Conservation (phyloP, 495 filamentous ascomycete genomes). For the Aspergillus diversus region DNA sequence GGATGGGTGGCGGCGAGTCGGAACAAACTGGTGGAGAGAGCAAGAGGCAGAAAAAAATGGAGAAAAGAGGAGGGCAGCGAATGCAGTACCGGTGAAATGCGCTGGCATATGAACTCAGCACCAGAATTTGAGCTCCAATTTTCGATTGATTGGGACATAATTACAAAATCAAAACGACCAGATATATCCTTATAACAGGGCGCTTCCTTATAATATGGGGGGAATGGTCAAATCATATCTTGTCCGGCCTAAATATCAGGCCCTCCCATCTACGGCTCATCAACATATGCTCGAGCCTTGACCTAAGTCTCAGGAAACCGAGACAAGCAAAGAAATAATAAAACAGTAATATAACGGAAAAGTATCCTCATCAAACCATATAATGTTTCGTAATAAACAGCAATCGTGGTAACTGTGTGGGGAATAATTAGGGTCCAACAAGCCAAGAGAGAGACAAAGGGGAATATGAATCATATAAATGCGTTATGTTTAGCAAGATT, state of each 20-base stretch:
- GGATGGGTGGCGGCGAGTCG: constrained; percentile 43
- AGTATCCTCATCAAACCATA: constrained; percentile 20
- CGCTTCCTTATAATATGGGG: no score
- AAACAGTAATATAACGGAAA: constrained; percentile 12
- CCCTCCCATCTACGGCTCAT: neutral
- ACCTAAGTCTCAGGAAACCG: neutral
- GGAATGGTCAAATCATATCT: no score
- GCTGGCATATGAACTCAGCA: no score
- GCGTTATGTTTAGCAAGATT: neutral
- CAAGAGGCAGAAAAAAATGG: constrained; percentile 66
- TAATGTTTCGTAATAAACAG: constrained; percentile 25
- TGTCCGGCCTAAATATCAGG: no score
- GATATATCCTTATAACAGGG: no score
- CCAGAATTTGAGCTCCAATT: no score
- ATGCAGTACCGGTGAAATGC: constrained; percentile 45
- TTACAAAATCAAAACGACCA: no score
- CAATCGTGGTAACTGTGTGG: constrained; percentile 46
- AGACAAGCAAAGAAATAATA: constrained; percentile 20
- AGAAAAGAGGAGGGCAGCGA: constrained; percentile 59
- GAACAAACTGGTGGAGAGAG: constrained; percentile 43
- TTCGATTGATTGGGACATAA: no score
- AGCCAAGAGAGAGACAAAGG: constrained; percentile 16
- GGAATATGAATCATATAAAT: constrained; percentile 20
- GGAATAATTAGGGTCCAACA: constrained; percentile 38
- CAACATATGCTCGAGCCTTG: neutral